Conservation (phyloP, 2,329 filamentous ascomycete species). For the Xylariaceae sp. region DNA sequence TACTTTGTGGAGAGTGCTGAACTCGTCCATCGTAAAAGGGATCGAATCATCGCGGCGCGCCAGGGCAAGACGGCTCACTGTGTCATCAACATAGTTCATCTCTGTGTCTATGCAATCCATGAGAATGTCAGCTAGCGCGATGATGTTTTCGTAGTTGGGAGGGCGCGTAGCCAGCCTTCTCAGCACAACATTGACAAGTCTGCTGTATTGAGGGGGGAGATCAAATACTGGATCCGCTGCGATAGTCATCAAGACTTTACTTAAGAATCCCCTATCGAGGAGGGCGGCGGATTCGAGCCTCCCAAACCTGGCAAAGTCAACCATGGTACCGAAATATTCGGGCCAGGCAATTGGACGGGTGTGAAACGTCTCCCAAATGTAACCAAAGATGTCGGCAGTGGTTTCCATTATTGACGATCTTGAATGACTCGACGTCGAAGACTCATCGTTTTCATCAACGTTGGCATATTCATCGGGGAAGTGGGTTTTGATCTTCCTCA, state of each 20-base stretch:
- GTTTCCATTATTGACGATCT: constrained; percentile 35
- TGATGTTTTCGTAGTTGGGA: constrained; percentile 49
- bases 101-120: constrained; percentile 39
- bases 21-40: constrained; percentile 43
- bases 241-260: constrained; percentile 54
- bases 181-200: constrained; percentile 47
- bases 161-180: constrained; percentile 46
- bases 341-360: constrained; percentile 62
- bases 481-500: constrained; percentile 46
- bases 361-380: constrained; percentile 60
- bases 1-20: constrained; percentile 40
- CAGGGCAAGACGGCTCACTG: constrained; percentile 36
- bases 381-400: constrained; percentile 44
- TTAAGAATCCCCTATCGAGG: constrained; percentile 56
- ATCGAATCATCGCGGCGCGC: constrained; percentile 34
- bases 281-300: constrained; percentile 51
- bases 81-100: constrained; percentile 37
- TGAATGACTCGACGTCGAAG: constrained; percentile 4
- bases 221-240: constrained; percentile 51
- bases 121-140: constrained; percentile 44
- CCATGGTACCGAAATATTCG: constrained; percentile 67
- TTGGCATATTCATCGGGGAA: constrained; percentile 44
- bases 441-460: constrained; percentile 24
- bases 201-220: constrained; percentile 49
- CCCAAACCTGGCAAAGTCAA: constrained; percentile 60